Base-by-base conservation (phyloP, 305 asterid genomes). In the Nicotiana rustica region DNA sequence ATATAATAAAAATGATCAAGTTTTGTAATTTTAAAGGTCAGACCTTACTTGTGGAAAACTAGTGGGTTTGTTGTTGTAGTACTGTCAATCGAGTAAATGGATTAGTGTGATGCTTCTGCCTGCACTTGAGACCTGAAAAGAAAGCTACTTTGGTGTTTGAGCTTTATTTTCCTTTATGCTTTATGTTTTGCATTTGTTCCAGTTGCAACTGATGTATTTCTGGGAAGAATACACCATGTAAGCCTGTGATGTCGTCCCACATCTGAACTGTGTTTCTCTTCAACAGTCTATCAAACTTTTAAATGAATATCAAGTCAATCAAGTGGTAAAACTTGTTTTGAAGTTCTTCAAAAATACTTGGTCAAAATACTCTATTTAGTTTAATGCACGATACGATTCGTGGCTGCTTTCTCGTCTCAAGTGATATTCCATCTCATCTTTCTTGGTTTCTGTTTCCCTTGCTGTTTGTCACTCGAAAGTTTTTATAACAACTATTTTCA, bases 91-190 rank as follows among this genome's bases (percentile, higher is more conserved):
- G 6, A 70, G 78, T 70, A 19, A 18, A 70, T 41, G 35, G 3
- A 19, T 41, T 70, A 70, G 64, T 52, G 19, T 70, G 78, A 70
- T 41, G 19, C 47, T 44, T 70, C 36, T 70, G 78, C 60, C 13
- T 44, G 60, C 60, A 70, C 36, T 70, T 44, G 19, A 35, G 1
- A 5, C 9, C 36, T 44, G 55, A 44, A n/a, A 70, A 5, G 78
- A 44, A 18, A 44, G 18, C 60, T 52, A 75, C 47, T 52, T 52
- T 29, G 18, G 79, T 29, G 44, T 52, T 52, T 75, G 79, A 52
- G 79, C 14, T 73, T 2, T 49, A 25, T 49, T 49, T 25, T 25
- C 64, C 19, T 6, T 25, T 31, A 6, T 49, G 15, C 64, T 49
- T 75, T 29, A 3, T 49, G 64, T 15, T 18, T 14, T 7, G 4